A percentile compares a stretch with the other conserved stretches of the same genome.
Conservation (phyloP, 805 yeast genomes). For the Yarrowia porcina region DNA sequence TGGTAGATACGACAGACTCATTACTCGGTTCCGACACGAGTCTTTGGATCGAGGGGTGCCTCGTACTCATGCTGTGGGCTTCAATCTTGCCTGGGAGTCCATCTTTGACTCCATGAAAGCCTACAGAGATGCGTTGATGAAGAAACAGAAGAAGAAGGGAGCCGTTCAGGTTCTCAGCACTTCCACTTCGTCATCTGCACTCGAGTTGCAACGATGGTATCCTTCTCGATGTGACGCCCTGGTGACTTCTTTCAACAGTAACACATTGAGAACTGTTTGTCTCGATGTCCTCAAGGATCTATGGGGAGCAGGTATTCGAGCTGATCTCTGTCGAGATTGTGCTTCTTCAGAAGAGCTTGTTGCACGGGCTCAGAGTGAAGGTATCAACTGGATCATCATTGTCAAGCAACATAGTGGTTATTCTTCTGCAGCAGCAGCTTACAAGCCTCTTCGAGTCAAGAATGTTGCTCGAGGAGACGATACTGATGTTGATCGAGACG, state of each 20-base stretch:
- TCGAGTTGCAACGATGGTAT: constrained; percentile 41
- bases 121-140: constrained; percentile 31
- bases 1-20: constrained; percentile 82
- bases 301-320: constrained; percentile 77
- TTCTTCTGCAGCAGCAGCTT: constrained; percentile 46
- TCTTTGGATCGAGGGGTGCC: constrained; percentile 40
- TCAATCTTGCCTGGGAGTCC: constrained; percentile 73
- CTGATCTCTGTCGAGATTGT: constrained; percentile 52
- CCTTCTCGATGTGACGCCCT: constrained; percentile 76
- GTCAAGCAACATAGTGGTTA: constrained; percentile 62
- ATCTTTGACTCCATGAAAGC: constrained; percentile 50
- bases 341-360: constrained; percentile 59
- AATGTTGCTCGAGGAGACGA: constrained; percentile 61
- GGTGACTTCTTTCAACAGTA: constrained; percentile 62
- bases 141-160: constrained; percentile 29
- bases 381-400: constrained; percentile 71
- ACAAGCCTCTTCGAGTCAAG: constrained; percentile 72
- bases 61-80: constrained; percentile 72
- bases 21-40: constrained; percentile 62
- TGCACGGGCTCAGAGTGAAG: constrained; percentile 61
- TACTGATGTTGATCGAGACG: constrained; percentile 68
- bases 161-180: constrained; percentile 30
- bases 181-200: constrained; percentile 6
- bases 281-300: constrained; percentile 58
- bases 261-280: constrained; percentile 57